Evolutionary conservation across 805 yeast genomes (phyloP).

Genomic region (Metschnikowia vanudenii): DNA sequence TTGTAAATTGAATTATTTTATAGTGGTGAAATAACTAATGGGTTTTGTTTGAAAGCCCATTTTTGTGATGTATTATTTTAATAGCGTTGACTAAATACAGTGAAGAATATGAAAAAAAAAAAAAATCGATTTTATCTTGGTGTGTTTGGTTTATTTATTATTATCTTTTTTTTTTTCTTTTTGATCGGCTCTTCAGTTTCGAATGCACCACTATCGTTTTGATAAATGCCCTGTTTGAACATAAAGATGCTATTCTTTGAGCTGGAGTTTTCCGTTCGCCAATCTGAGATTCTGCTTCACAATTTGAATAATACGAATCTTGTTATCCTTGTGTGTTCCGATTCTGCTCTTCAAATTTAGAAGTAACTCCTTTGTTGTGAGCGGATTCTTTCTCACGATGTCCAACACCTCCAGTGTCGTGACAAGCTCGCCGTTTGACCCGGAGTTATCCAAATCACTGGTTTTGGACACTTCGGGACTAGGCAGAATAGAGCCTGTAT

Average conservation of each 20-base stretch:
- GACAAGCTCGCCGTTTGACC: slow-evolving; percentile 46
- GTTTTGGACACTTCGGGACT: slow-evolving; percentile 12
- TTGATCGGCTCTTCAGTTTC: no score
- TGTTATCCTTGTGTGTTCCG: slow-evolving; percentile 61
- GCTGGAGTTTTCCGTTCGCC: slow-evolving; percentile 46
- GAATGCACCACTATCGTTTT: background rate
- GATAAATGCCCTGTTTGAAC: background rate
- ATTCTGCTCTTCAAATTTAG: slow-evolving; percentile 60
- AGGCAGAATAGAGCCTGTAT: slow-evolving; percentile 15
- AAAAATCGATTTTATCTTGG: no score
- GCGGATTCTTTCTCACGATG: slow-evolving; percentile 55
- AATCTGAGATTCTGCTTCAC: slow-evolving; percentile 58
- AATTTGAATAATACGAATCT: slow-evolving; percentile 53
- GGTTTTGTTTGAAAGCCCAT: no score
- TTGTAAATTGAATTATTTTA: slow-evolving; percentile 34
- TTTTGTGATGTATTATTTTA: no score
- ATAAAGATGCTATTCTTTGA: slow-evolving; percentile 26
- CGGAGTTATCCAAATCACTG: slow-evolving; percentile 35
- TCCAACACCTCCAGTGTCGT: slow-evolving; percentile 71
- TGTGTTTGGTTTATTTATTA: no score
- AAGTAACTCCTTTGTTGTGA: slow-evolving; percentile 63
- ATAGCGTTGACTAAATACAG: no score
- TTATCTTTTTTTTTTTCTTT: background rate
- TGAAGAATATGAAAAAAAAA: no score
- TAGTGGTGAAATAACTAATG: no score